These are phyloP conservation scores for Colletotrichum cuscutae DNA, from an alignment of 2,329 filamentous ascomycete species.

Conservation along the genomic window DNA sequence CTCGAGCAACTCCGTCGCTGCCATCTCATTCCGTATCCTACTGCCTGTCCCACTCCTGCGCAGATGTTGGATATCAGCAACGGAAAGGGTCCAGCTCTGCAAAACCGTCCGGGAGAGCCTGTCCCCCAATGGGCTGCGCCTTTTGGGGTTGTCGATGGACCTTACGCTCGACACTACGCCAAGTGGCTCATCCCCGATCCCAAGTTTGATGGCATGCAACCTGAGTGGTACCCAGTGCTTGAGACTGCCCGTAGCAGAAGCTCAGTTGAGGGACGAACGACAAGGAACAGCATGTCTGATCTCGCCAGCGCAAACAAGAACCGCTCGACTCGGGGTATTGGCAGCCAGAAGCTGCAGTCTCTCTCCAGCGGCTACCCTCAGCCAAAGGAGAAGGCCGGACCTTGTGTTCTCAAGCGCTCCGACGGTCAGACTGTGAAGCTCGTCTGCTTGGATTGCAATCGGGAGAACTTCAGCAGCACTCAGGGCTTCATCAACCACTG, in stretches of 20 bases:
- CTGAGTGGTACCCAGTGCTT: slow-evolving; percentile 54
- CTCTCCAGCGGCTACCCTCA: slow-evolving; percentile 77
- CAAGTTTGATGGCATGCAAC: slow-evolving; percentile 78
- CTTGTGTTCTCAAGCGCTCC: slow-evolving; percentile 85
- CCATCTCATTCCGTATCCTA: slow-evolving; percentile 90
- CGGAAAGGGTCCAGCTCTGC: slow-evolving; percentile 78
- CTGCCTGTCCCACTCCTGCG: slow-evolving; percentile 72
- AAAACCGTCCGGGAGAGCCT: slow-evolving; percentile 68
- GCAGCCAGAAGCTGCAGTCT: slow-evolving; percentile 73
- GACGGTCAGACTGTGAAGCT: slow-evolving; percentile 91
- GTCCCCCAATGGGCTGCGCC: slow-evolving; percentile 84
- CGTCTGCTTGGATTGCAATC: slow-evolving; percentile 87
- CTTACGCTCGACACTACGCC: slow-evolving; percentile 93
- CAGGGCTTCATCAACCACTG: slow-evolving; percentile 99
- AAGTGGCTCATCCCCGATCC: slow-evolving; percentile 94
- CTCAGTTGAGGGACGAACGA: slow-evolving; percentile 77
- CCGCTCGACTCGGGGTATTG: slow-evolving; percentile 58
- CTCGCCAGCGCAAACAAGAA: slow-evolving; percentile 56
- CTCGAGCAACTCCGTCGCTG: slow-evolving; percentile 94
- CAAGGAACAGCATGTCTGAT: slow-evolving; percentile 78
- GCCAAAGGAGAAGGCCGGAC: slow-evolving; percentile 83
- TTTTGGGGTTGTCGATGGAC: slow-evolving; percentile 90
- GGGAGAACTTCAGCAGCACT: slow-evolving; percentile 93
- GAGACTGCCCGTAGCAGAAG: slow-evolving; percentile 56
- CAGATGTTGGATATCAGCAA: slow-evolving; percentile 77